Evolutionary conservation across 352 stramenopile species (phyloP).

Genomic region (Halophytophthora batemanensis): DNA sequence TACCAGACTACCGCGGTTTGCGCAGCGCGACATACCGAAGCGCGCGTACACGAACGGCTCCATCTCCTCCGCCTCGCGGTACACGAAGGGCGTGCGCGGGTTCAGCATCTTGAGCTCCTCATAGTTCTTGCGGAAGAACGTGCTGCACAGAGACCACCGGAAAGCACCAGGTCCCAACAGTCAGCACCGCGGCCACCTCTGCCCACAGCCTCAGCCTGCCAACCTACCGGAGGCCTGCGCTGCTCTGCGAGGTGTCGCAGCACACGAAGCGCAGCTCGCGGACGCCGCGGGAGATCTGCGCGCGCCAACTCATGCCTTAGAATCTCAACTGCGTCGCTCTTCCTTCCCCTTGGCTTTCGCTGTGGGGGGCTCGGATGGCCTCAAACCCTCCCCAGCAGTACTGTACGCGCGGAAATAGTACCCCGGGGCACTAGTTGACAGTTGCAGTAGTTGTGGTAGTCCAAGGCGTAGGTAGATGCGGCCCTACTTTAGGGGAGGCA

Average conservation of each 20-base stretch:
- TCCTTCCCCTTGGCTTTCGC: too few relatives aligned
- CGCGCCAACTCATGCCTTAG: conserved; percentile 85
- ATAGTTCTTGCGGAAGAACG: conserved; percentile 88
- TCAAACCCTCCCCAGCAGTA: too few relatives aligned
- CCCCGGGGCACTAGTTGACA: too few relatives aligned
- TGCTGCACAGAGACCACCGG: conserved; percentile 28
- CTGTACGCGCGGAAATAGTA: too few relatives aligned
- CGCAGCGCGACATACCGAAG: too few relatives aligned
- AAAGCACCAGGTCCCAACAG: conserved; percentile 10
- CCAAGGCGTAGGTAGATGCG: too few relatives aligned
- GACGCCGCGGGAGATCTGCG: conserved; percentile 84
- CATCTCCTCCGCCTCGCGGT: conserved; percentile 85
- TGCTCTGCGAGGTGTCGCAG: conserved; percentile 84
- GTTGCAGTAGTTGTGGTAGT: too few relatives aligned
- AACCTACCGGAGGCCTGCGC: conserved; percentile 71
- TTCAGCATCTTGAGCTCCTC: conserved; percentile 88
- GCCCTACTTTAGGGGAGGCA: too few relatives aligned
- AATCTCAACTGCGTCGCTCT: too few relatives aligned
- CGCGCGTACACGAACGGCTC: conserved; percentile 87
- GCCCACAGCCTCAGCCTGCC: not conserved
- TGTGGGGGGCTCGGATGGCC: too few relatives aligned
- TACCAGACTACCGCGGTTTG: too few relatives aligned
- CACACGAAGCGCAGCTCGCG: conserved; percentile 83
- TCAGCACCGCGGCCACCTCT: not conserved
- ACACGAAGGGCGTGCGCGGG: conserved; percentile 77